A percentile compares a stretch with the other conserved stretches of the same genome.
phyloP scores from a whole-genome alignment of 306 rosid species.

The Begonia peltatifolia region DNA sequence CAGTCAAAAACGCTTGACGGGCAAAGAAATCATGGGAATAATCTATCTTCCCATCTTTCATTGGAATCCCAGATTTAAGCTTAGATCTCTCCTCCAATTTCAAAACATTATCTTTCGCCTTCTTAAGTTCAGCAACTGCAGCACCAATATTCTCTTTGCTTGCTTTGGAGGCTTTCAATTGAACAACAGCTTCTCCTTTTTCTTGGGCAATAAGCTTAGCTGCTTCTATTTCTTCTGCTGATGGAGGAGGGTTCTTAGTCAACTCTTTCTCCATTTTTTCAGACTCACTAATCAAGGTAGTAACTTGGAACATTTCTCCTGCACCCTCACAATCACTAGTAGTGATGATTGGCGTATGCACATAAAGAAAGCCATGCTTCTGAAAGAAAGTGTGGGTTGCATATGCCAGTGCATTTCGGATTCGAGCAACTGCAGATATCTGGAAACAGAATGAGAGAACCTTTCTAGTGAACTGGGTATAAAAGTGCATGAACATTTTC shows the following conservation, averaged over 20 bases:
- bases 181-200: constrained; percentile 59
- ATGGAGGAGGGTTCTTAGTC: constrained; percentile 63
- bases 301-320: constrained; percentile 99
- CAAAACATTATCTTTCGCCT: constrained; percentile 43
- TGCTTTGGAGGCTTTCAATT: constrained; percentile 62
- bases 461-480: background rate
- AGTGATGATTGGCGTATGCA: constrained; percentile 88
- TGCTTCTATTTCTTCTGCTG: constrained; percentile 62
- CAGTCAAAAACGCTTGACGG: constrained; percentile 93
- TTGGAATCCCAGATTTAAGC: constrained; percentile 71
- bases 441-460: constrained; percentile 11
- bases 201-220: constrained; percentile 43
- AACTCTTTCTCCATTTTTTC: constrained; percentile 80
- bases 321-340: constrained; percentile 99
- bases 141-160: constrained; percentile 42
- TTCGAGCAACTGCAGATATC: constrained; percentile 86
- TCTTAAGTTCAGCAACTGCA: constrained; percentile 59
- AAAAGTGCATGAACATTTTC: too few relatives aligned
- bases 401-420: constrained; percentile 73
- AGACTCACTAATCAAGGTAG: constrained; percentile 68
- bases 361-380: constrained; percentile 63
- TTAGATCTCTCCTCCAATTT: constrained; percentile 76
- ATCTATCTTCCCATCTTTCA: constrained; percentile 82
- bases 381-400: constrained; percentile 81
- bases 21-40: constrained; percentile 80